Conservation (phyloP, 306 rosid genomes). For the Cucurbita moschata region DNA sequence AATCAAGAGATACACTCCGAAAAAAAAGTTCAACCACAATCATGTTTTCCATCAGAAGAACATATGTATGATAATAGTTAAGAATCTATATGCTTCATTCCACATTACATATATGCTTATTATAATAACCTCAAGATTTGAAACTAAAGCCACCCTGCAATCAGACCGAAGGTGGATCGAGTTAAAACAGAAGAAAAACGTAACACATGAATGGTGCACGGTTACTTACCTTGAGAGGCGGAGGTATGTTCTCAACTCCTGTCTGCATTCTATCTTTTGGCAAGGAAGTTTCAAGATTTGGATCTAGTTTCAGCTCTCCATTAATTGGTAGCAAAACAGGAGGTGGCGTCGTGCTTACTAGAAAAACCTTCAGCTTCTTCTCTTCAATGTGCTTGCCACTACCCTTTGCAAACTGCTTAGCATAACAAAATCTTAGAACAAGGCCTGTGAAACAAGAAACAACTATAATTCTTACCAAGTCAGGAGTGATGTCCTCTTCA, state of each 20-base stretch:
- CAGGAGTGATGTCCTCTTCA: conserved; percentile 58
- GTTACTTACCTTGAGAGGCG: conserved; percentile 33
- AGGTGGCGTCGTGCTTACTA: conserved; percentile 43
- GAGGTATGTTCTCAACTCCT: conserved; percentile 73
- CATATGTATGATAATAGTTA: not conserved
- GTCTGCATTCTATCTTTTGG: conserved; percentile 42
- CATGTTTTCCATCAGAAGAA: not conserved
- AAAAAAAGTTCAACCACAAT: not conserved
- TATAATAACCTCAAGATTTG: not conserved
- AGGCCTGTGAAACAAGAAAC: conserved; percentile 2
- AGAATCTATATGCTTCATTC: not conserved
- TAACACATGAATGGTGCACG: not conserved
- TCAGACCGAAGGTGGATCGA: not conserved
- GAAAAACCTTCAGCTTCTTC: conserved; percentile 67
- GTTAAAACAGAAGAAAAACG: not conserved
- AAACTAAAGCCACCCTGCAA: not conserved
- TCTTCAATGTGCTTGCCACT: conserved; percentile 57
- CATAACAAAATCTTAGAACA: conserved; percentile 7
- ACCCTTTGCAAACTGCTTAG: conserved; percentile 56
- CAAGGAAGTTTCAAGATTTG: conserved; percentile 21
- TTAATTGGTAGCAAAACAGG: conserved; percentile 56
- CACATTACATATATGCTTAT: not conserved
- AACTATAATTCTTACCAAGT: conserved; percentile 29
- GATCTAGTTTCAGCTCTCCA: conserved; percentile 55
- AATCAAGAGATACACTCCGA: not conserved